Conservation (phyloP, 1,139 yeast genomes). For the Hansenula lynferdii region DNA sequence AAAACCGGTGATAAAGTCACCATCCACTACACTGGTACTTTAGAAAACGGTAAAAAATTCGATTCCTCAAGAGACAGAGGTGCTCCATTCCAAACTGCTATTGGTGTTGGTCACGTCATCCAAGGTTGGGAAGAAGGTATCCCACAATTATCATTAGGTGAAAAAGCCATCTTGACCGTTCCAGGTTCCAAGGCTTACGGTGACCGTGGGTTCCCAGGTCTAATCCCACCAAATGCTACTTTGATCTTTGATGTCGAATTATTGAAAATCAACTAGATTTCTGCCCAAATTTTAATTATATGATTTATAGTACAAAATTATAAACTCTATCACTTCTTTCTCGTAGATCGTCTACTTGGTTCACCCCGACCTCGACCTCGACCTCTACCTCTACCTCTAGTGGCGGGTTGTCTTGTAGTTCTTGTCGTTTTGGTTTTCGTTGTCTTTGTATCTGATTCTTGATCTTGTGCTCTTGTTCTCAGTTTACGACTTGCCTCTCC, state of each 20-base stretch:
- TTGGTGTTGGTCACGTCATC: constrained; percentile 96
- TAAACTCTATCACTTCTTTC: neutral
- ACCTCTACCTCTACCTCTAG: neutral
- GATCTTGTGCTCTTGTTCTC: neutral
- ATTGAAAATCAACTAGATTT: constrained; percentile 69
- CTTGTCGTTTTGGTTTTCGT: neutral
- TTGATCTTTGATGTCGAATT: constrained; percentile 90
- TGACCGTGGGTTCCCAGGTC: constrained; percentile 89
- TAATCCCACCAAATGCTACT: constrained; percentile 95
- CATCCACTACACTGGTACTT: constrained; percentile 93
- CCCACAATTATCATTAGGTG: constrained; percentile 87
- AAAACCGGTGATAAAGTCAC: constrained; percentile 80
- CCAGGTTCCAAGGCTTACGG: constrained; percentile 96
- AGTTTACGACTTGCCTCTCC: constrained; percentile 4
- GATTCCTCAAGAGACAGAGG: constrained; percentile 95
- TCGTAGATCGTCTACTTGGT: neutral
- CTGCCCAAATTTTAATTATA: no score
- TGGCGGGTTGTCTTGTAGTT: neutral
- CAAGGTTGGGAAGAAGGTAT: constrained; percentile 94
- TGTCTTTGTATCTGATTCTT: neutral
- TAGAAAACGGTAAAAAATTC: constrained; percentile 91
- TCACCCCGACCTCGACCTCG: no score
- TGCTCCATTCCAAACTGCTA: constrained; percentile 85
- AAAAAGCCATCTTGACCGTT: constrained; percentile 85
- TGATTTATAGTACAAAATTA: neutral